Base-by-base conservation (phyloP, 306 rosid genomes). In the Hippophae gyantsensis region DNA sequence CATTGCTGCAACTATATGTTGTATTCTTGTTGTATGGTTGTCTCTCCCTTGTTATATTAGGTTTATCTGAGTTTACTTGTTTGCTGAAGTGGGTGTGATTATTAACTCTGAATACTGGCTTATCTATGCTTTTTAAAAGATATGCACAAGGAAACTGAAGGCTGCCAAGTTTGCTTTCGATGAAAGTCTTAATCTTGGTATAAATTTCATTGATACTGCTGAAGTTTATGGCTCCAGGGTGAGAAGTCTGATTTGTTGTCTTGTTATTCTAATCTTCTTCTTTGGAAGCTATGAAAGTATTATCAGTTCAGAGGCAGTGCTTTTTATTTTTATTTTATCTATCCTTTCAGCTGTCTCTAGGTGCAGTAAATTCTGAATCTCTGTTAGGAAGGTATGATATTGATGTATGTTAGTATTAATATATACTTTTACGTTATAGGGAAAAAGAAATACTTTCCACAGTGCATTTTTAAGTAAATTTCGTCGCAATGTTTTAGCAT, bases 121-220 rank as follows among this genome's bases (percentile, higher is more conserved):
- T 59, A 46, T n/a, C 54, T 50, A 47, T 44, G 46, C 62, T 64
- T 27, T 71, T 43, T 69, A 72, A 58, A 57, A 61, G 68, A 50
- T 49, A 46, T 77, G 68, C 74, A 92, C 96, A 92, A 81, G 89
- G 75, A 85, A 74, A 13, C 64, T 76, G 86, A 87, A 83, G 71
- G 96, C 79, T 62, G 94, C 97, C 25, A 86, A 64, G 78, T 66
- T 69, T 60, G 97, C 99, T 47, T 93, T 93, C 57, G 64, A 86
- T 66, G 66, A 76, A 45, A 86, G 97, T 60, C 43, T 86, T 65
- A 90, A 88, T 62, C 66, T 73, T 13, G 97, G 93, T 57, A 68
- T 92, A 65, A 82, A 93, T 50, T 93, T 93, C 76, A 62, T 93
- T 55, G 99, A 88, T 55, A 93, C 99, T 64, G 99, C 99, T 61